A percentile compares a stretch with the other conserved stretches of the same genome.
These are phyloP conservation scores for Tricholoma matsutake DNA, from an alignment of 768 basidiomycete species.

Conservation along the genomic window DNA sequence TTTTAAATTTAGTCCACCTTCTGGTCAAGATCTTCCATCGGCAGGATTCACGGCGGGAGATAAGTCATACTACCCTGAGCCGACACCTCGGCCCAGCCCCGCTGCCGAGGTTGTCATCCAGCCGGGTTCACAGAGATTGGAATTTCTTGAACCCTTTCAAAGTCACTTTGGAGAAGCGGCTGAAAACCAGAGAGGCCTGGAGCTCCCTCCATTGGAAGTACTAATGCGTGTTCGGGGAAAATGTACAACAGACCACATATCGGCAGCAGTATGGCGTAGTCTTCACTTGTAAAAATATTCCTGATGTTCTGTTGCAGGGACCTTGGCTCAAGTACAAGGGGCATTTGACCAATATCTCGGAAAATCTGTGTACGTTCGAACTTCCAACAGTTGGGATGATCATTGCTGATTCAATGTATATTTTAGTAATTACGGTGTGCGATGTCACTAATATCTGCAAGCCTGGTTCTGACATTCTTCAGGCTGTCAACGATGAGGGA, in stretches of 20 bases:
- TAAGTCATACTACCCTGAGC: constrained; percentile 71
- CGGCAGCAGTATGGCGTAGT: constrained; percentile 72
- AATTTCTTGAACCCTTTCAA: constrained; percentile 80
- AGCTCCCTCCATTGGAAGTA: constrained; percentile 80
- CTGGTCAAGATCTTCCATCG: constrained; percentile 80
- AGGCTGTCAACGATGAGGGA: constrained; percentile 93
- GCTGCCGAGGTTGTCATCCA: constrained; percentile 76
- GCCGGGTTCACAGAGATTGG: constrained; percentile 79
- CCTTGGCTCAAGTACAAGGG: constrained; percentile 99
- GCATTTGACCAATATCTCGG: constrained; percentile 93
- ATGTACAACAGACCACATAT: constrained; percentile 99
- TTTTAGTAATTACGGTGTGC: constrained; percentile 76
- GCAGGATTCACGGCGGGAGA: constrained; percentile 79
- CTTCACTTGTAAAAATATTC: neutral
- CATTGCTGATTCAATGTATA: neutral
- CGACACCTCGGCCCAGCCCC: constrained; percentile 71
- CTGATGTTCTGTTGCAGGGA: constrained; percentile 47
- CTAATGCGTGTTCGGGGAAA: constrained; percentile 94
- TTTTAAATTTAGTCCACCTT: constrained; percentile 85
- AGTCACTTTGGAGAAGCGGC: constrained; percentile 62
- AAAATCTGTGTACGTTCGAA: constrained; percentile 75
- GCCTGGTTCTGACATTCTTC: neutral
- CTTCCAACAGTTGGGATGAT: constrained; percentile 15
- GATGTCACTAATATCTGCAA: neutral
- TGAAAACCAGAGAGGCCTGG: constrained; percentile 51